These are phyloP conservation scores for Lonicera japonica DNA, from an alignment of 129 eudicot genomes.

Conservation along the genomic window DNA sequence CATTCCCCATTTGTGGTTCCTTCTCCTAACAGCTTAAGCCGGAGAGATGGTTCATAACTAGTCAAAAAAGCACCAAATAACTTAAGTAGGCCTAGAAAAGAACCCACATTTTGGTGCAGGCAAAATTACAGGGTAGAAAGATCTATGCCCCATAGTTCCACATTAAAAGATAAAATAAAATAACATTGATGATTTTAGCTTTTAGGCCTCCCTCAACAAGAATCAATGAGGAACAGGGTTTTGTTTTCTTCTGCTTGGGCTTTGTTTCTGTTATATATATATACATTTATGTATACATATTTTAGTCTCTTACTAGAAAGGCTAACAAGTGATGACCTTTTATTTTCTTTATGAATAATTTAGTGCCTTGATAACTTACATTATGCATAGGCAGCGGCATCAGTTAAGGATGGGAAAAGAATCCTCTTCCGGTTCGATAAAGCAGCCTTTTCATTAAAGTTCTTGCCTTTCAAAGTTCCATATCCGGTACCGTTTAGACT, in stretches of 20 bases:
- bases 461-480: slow-evolving; percentile 90
- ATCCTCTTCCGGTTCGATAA: slow-evolving; percentile 86
- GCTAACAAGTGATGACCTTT: not conserved
- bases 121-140: not conserved
- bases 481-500: slow-evolving; percentile 96
- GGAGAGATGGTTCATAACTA: no score
- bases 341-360: not conserved
- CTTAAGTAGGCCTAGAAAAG: not conserved
- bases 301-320: not conserved
- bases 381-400: slow-evolving; percentile 67
- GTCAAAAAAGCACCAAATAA: no score
- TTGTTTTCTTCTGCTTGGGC: not conserved
- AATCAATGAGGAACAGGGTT: not conserved
- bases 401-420: slow-evolving; percentile 66
- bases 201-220: not conserved
- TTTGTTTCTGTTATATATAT: not conserved
- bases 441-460: slow-evolving; percentile 84
- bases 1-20: no score
- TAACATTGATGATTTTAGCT: not conserved
- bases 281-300: no score
- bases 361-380: not conserved
- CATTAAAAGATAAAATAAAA: not conserved
- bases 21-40: no score
- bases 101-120: not conserved
- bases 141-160: not conserved